phyloP scores from a whole-genome alignment of 352 stramenopile genomes.

The Globisporangium yorkense region DNA sequence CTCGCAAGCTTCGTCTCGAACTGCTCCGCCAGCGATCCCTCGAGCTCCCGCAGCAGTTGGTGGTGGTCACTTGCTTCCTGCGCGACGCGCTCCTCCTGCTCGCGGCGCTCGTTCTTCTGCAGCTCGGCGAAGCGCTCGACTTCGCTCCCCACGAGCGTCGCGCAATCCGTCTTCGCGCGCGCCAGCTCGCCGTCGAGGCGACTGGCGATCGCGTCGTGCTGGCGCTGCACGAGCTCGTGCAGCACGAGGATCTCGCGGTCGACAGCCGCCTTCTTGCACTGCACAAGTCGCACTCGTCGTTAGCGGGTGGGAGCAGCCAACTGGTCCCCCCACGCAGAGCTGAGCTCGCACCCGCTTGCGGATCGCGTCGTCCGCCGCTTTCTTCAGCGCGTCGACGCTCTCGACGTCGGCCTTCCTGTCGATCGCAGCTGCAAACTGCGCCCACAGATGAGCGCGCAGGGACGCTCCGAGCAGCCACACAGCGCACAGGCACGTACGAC shows the following conservation, averaged over 20 bases:
- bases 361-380: constrained; percentile 31
- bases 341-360: constrained; percentile 25
- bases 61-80: not conserved
- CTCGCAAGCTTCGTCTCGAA: not conserved
- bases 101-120: not conserved
- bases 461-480: too few relatives aligned
- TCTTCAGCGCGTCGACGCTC: constrained; percentile 21
- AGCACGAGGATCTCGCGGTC: constrained; percentile 40
- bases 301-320: not conserved
- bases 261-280: constrained; percentile 44
- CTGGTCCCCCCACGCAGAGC: not conserved
- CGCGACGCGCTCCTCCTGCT: constrained; percentile 1
- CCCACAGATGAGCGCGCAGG: not conserved
- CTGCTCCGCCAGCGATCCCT: not conserved
- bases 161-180: not conserved
- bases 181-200: not conserved
- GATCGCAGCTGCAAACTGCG: constrained; percentile 27
- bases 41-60: not conserved
- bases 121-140: not conserved
- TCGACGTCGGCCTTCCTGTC: constrained; percentile 45
- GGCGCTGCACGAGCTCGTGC: constrained; percentile 24
- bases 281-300: too few relatives aligned
- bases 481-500: constrained; percentile 18
- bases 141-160: not conserved
- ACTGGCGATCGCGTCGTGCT: constrained; percentile 12